Percentiles rank a stretch among this genome's conserved stretches.
Conservation (phyloP, 75 land plant species). For the Sequoia sempervirens region DNA sequence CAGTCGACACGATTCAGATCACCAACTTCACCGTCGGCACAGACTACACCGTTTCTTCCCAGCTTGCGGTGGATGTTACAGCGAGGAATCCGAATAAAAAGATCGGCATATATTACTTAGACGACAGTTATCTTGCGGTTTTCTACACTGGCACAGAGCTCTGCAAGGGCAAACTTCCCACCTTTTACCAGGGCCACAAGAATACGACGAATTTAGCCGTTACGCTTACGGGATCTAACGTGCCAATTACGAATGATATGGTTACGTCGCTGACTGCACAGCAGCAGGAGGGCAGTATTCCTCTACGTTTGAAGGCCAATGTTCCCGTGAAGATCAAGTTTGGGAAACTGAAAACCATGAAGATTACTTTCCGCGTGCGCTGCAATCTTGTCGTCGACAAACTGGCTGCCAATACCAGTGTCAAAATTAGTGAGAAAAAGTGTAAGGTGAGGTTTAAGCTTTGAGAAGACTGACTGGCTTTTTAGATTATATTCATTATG, state of each 20-base stretch:
- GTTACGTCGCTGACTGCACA: slow-evolving; percentile 29
- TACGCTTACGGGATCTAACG: slow-evolving; percentile 21
- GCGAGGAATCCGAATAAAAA: slow-evolving; percentile 76
- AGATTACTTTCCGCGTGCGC: slow-evolving; percentile 17
- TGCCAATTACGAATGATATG: slow-evolving; percentile 22
- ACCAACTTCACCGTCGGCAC: slow-evolving; percentile 18
- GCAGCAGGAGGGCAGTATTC: slow-evolving; percentile 41
- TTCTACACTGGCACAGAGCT: slow-evolving; percentile 8
- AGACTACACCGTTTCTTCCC: slow-evolving; percentile 31
- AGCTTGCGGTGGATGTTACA: slow-evolving; percentile 48
- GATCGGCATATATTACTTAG: slow-evolving; percentile 36
- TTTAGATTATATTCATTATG: no score
- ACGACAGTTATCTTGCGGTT: no score
- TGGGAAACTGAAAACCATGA: no score
- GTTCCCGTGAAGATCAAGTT: no score
- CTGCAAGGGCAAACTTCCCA: slow-evolving; percentile 49
- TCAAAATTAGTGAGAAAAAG: slow-evolving; percentile 27
- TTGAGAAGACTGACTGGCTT: neutral
- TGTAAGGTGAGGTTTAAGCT: slow-evolving; percentile 35
- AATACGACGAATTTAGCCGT: slow-evolving; percentile 55
- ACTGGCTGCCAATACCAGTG: slow-evolving; percentile 24
- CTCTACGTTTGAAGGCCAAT: no score
- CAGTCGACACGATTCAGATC: slow-evolving; percentile 41
- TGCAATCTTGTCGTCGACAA: slow-evolving; percentile 48
- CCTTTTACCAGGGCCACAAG: slow-evolving; percentile 78